A percentile compares a stretch with the other conserved stretches of the same genome.
Conservation (phyloP, 768 basidiomycete genomes). For the Auricularia sp. region DNA sequence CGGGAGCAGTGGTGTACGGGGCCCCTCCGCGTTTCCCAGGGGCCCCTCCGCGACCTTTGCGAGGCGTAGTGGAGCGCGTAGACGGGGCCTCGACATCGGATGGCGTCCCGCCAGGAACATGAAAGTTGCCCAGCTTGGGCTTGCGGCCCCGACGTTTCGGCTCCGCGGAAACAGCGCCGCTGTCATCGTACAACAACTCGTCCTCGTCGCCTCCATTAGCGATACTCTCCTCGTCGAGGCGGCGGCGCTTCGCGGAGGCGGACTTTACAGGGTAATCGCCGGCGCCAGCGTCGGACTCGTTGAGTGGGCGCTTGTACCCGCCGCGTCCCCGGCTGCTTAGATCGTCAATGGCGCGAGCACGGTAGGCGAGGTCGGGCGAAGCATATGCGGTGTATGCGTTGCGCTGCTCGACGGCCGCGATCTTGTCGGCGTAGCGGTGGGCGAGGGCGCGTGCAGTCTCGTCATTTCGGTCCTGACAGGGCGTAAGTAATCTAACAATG, state of each 20-base stretch:
- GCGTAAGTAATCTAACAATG: neutral
- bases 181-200: conserved; percentile 6
- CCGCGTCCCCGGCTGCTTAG: neutral
- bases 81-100: neutral
- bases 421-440: conserved; percentile 38
- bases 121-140: neutral
- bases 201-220: conserved; percentile 1
- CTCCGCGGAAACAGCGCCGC: neutral
- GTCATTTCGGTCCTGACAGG: conserved; percentile 58
- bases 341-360: neutral
- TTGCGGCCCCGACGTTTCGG: neutral
- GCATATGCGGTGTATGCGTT: neutral
- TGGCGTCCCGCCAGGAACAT: neutral
- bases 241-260: conserved; percentile 3
- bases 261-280: neutral
- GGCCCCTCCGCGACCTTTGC: neutral
- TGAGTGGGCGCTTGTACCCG: neutral
- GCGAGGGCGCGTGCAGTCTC: conserved; percentile 50
- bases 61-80: neutral
- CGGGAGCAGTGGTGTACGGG: conserved; percentile 6
- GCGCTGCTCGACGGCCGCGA: neutral
- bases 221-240: conserved; percentile 8
- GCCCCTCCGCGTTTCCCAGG: neutral
- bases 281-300: neutral
- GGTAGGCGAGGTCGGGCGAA: neutral